A percentile compares a stretch with the other conserved stretches of the same genome.
Evolutionary conservation across 1,284 basidiomycete genomes (phyloP).

Genomic region (Sphagnurus paluster): DNA sequence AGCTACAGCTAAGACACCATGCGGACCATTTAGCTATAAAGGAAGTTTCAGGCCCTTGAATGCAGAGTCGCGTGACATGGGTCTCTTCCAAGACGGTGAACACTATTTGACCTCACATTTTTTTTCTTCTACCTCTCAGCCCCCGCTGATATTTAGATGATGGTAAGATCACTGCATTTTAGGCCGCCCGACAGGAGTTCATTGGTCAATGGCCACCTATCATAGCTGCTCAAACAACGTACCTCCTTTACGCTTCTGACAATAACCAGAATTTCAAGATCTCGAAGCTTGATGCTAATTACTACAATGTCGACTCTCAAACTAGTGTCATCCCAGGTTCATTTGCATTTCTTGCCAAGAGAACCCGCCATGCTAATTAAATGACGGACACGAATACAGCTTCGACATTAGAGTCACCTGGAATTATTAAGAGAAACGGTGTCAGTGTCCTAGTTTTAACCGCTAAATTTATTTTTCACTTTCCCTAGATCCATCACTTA

Average conservation of each 20-base stretch:
- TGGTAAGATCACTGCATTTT: constrained; percentile 27
- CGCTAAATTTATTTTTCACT: neutral
- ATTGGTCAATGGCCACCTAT: too few relatives aligned
- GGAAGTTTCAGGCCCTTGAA: constrained; percentile 58
- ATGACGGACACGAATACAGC: constrained; percentile 29
- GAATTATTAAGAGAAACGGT: constrained; percentile 58
- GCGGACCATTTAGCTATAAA: constrained; percentile 59
- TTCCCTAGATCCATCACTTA: constrained; percentile 50
- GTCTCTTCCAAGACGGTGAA: constrained; percentile 58
- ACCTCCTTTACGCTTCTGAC: constrained; percentile 65
- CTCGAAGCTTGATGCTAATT: constrained; percentile 52
- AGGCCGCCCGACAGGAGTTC: too few relatives aligned
- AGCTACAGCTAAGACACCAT: constrained; percentile 57
- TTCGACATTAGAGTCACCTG: constrained; percentile 61
- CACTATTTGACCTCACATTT: too few relatives aligned
- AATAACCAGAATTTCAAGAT: constrained; percentile 74
- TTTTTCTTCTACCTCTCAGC: neutral
- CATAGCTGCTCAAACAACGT: constrained; percentile 43
- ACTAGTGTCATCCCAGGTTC: constrained; percentile 47
- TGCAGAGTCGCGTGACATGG: constrained; percentile 60
- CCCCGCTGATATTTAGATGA: constrained; percentile 34
- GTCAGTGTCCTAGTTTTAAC: constrained; percentile 27
- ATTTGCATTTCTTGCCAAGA: constrained; percentile 19
- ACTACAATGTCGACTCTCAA: constrained; percentile 54
- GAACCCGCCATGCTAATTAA: too few relatives aligned